Evolutionary conservation across 495 filamentous ascomycete genomes (phyloP).

Genomic region (Aspergillus sclerotioniger): DNA sequence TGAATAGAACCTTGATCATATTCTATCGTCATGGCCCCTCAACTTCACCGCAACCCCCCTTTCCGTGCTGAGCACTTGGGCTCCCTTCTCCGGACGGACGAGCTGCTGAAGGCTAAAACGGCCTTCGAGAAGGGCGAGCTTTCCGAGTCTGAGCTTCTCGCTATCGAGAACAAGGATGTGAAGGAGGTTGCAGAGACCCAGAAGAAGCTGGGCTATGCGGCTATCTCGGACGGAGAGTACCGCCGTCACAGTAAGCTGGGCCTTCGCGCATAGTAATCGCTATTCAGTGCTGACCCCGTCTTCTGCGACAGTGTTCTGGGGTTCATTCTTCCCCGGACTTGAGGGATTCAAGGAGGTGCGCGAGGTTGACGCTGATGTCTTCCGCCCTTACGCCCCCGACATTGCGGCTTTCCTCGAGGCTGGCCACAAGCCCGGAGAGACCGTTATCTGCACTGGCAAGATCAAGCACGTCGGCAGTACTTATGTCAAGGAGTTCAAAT

Average conservation of each 20-base stretch:
- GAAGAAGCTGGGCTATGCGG: slow-evolving; percentile 63
- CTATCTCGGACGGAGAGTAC: slow-evolving; percentile 75
- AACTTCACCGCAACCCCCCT: slow-evolving; percentile 60
- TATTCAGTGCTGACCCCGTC: slow-evolving; percentile 1
- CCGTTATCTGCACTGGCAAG: slow-evolving; percentile 70
- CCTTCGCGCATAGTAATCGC: neutral
- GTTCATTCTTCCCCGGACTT: slow-evolving; percentile 73
- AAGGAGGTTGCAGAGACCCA: slow-evolving; percentile 64
- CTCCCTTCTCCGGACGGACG: slow-evolving; percentile 71
- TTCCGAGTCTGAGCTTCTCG: slow-evolving; percentile 35
- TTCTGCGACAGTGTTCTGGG: slow-evolving; percentile 56
- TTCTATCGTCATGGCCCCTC: slow-evolving; percentile 32
- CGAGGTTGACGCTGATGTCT: slow-evolving; percentile 59
- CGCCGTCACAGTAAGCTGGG: slow-evolving; percentile 55
- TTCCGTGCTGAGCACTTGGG: slow-evolving; percentile 85
- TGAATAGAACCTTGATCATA: neutral
- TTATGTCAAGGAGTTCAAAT: slow-evolving; percentile 65
- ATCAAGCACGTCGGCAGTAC: slow-evolving; percentile 64
- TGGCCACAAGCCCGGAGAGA: slow-evolving; percentile 73
- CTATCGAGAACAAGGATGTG: slow-evolving; percentile 65
- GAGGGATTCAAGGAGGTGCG: slow-evolving; percentile 65
- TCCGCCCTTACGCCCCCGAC: slow-evolving; percentile 75
- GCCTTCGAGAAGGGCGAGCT: slow-evolving; percentile 52
- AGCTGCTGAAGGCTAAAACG: slow-evolving; percentile 63
- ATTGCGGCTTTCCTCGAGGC: slow-evolving; percentile 70